A percentile compares a stretch with the other conserved stretches of the same genome.
Conservation (phyloP, 164 flowering plant species). For the Piper longum region DNA sequence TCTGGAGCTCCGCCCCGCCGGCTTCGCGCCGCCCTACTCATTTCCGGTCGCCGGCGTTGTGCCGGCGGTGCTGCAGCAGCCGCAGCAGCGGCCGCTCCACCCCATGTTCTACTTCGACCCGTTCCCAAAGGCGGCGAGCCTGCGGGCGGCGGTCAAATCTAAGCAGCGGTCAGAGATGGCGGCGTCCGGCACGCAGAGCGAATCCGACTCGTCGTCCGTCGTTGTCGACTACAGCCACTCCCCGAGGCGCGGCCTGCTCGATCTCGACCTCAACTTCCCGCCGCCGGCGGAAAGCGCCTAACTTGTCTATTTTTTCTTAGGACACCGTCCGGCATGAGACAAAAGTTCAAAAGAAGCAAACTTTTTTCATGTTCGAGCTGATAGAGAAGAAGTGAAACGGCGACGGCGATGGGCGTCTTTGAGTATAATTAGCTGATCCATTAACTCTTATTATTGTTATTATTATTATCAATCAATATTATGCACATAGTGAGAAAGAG, state of each 20-base stretch:
- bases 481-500: no score
- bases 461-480: no score
- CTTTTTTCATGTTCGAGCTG: no score
- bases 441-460: no score
- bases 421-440: no score
- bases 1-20: constrained; percentile 18
- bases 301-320: constrained; percentile 2
- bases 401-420: no score
- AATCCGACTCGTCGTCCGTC: constrained; percentile 48
- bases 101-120: constrained; percentile 23
- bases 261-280: constrained; percentile 45
- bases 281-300: constrained; percentile 22
- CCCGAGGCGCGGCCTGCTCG: constrained; percentile 6
- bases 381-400: no score
- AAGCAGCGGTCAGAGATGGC: not conserved
- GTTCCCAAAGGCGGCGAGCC: constrained; percentile 11
- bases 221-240: constrained; percentile 19
- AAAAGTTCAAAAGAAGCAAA: no score
- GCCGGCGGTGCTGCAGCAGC: not conserved
- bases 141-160: not conserved
- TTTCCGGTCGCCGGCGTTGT: constrained; percentile 8
- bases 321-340: no score
- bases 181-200: constrained; percentile 26
- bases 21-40: constrained; percentile 1
- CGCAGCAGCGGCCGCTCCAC: not conserved